Percentiles rank a stretch among this genome's conserved stretches.
Conservation (phyloP, 805 yeast genomes). For the Wickerhamomyces bisporus region DNA sequence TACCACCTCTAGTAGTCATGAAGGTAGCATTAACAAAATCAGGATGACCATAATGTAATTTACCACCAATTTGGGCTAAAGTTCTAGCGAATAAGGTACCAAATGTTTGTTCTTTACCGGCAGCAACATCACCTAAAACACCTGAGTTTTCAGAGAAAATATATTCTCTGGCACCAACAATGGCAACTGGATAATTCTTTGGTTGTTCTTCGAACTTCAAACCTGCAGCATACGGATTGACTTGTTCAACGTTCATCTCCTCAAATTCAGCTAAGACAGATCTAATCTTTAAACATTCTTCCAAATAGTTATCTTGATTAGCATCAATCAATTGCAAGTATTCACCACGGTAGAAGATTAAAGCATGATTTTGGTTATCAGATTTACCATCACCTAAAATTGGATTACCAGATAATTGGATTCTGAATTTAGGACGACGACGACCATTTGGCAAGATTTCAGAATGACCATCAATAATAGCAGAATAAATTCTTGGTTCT, state of each 20-base stretch:
- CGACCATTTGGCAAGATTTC: constrained; percentile 66
- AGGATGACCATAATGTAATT: constrained; percentile 85
- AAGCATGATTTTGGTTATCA: constrained; percentile 79
- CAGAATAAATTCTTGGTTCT: constrained; percentile 67
- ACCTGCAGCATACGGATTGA: constrained; percentile 72
- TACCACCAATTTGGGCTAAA: constrained; percentile 79
- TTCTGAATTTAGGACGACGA: constrained; percentile 72
- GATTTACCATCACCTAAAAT: constrained; percentile 87
- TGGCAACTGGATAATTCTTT: constrained; percentile 65
- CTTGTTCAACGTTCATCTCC: constrained; percentile 69
- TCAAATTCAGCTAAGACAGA: constrained; percentile 80
- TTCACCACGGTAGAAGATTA: constrained; percentile 80
- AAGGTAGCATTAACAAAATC: constrained; percentile 72
- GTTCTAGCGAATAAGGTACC: constrained; percentile 85
- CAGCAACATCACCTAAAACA: constrained; percentile 83
- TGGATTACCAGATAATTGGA: constrained; percentile 78
- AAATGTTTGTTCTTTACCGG: constrained; percentile 86
- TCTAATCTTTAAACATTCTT: constrained; percentile 80
- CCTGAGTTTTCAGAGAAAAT: constrained; percentile 85
- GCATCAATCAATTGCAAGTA: constrained; percentile 82
- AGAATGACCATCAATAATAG: constrained; percentile 78
- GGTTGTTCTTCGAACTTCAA: constrained; percentile 52
- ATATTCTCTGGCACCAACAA: constrained; percentile 83
- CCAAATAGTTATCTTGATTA: constrained; percentile 80
- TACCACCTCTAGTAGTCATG: constrained; percentile 86